A percentile compares a stretch with the other conserved stretches of the same genome.
Conservation (phyloP, 768 basidiomycete species). For the Macrolepiota dolichaula region DNA sequence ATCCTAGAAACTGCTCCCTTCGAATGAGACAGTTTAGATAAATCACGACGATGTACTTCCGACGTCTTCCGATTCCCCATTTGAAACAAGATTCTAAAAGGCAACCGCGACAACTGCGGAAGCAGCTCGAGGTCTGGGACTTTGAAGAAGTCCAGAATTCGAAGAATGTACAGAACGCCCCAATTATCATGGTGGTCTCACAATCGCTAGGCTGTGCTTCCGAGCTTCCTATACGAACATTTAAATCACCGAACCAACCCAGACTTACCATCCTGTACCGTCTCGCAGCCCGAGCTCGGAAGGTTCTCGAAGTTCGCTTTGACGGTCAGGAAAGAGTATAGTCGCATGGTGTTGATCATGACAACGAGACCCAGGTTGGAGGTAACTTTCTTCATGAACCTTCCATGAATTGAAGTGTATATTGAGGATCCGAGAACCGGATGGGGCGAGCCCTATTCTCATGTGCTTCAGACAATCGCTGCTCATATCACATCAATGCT, state of each 20-base stretch:
- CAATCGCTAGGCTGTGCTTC: not conserved
- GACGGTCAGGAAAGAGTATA: not conserved
- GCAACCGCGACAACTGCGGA: not conserved
- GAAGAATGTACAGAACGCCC: not conserved
- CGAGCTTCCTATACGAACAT: not conserved
- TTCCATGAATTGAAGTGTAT: not conserved
- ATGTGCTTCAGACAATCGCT: not conserved
- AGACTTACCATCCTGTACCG: not conserved
- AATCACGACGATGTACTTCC: not conserved
- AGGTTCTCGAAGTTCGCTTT: not conserved
- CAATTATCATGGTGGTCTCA: not conserved
- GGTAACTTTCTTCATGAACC: slow-evolving; percentile 1
- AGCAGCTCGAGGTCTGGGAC: not conserved
- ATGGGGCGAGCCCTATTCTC: not conserved
- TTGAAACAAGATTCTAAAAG: not conserved
- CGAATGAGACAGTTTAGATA: too few species aligned
- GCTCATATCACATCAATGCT: not conserved
- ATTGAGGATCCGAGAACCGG: not conserved
- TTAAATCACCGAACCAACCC: not conserved
- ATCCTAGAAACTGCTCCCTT: not conserved
- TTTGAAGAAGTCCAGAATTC: not conserved
- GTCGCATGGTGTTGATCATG: slow-evolving; percentile 1
- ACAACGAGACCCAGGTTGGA: not conserved
- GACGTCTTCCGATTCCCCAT: not conserved
- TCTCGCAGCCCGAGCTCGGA: not conserved